A percentile compares a stretch with the other conserved stretches of the same genome.
Evolutionary conservation across 331 rosid genomes (phyloP).

Genomic region (Spiraea crenata): DNA sequence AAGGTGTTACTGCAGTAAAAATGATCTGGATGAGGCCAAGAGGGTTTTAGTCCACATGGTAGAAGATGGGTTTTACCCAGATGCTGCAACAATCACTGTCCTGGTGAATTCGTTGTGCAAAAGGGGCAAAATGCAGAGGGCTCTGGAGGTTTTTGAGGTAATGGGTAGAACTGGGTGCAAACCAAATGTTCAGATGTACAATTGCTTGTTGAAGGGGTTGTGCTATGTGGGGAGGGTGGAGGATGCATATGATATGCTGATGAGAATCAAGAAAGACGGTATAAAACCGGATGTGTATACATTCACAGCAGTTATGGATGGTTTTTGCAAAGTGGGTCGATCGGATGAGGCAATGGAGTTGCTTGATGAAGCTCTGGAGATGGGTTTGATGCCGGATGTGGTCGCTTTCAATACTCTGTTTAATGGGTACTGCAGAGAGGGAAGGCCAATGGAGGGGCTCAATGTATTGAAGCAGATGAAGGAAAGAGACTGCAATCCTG

Average conservation of each 20-base stretch:
- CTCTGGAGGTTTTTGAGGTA: constrained; percentile 54
- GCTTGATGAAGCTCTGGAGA: constrained; percentile 55
- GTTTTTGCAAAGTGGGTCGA: constrained; percentile 76
- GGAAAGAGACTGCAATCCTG: constrained; percentile 51
- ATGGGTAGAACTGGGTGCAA: constrained; percentile 41
- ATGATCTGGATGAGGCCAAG: constrained; percentile 55
- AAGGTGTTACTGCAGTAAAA: constrained; percentile 56
- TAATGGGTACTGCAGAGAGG: constrained; percentile 72
- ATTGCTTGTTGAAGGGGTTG: constrained; percentile 83
- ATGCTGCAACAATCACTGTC: constrained; percentile 43
- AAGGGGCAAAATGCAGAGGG: constrained; percentile 61
- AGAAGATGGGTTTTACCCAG: constrained; percentile 50
- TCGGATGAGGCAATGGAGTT: constrained; percentile 73
- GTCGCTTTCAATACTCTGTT: constrained; percentile 61
- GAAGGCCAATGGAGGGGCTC: constrained; percentile 59
- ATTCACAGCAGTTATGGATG: constrained; percentile 70
- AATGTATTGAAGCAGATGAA: constrained; percentile 58
- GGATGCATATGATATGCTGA: constrained; percentile 66
- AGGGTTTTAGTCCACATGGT: constrained; percentile 40
- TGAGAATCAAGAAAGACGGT: constrained; percentile 34
- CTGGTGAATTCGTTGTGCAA: constrained; percentile 54
- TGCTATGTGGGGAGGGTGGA: constrained; percentile 83
- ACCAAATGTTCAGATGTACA: constrained; percentile 46
- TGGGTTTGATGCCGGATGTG: constrained; percentile 55
- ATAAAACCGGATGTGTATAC: constrained; percentile 60